These are phyloP conservation scores for Camelina sativa DNA, from an alignment of 345 rosid species.

Conservation along the genomic window DNA sequence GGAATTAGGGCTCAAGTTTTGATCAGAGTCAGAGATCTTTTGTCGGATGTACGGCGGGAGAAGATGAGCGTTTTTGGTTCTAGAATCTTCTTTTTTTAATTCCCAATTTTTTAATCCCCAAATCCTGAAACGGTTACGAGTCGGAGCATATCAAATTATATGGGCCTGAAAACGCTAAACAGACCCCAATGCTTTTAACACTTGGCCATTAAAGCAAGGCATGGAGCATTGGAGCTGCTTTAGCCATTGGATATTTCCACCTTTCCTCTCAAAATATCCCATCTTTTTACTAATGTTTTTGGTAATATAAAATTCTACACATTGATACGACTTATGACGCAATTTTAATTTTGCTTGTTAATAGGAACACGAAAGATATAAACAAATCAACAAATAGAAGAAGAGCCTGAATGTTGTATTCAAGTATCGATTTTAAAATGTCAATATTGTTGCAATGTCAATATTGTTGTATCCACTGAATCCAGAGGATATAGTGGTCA, in stretches of 20 bases:
- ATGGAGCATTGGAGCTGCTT: no score
- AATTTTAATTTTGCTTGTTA: conserved; percentile 12
- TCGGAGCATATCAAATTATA: neutral
- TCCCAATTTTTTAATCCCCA: no score
- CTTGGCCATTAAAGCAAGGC: no score
- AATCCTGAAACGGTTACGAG: neutral
- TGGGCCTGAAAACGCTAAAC: neutral
- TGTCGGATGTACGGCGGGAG: neutral
- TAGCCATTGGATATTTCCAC: no score
- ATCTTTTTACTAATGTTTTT: neutral
- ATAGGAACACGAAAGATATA: neutral
- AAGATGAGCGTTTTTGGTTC: neutral
- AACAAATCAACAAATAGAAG: neutral
- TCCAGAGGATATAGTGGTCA: neutral
- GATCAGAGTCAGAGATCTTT: conserved; percentile 12
- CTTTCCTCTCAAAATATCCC: no score
- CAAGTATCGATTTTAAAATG: neutral
- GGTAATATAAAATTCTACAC: neutral
- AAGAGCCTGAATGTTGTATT: neutral
- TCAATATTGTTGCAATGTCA: conserved; percentile 21
- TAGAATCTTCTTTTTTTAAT: neutral
- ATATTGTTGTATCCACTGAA: conserved; percentile 14
- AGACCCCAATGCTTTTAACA: neutral
- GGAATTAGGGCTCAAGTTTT: neutral
- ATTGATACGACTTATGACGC: neutral